Percentiles rank a stretch among this genome's conserved stretches.
Evolutionary conservation across 106 monocot species (phyloP).

Genomic region (Dendrobium officinale): DNA sequence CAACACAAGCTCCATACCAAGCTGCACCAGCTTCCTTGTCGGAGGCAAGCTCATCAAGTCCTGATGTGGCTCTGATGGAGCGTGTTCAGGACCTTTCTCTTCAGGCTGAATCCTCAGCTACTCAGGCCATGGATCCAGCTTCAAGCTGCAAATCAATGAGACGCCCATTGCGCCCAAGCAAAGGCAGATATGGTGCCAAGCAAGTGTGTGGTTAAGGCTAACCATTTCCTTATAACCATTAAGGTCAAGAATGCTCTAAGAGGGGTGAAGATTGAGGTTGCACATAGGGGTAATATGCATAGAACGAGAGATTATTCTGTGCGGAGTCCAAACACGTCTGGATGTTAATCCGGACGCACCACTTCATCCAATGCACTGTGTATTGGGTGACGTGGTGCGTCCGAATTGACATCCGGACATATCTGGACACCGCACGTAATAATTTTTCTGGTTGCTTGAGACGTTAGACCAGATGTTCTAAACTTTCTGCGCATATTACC

Average conservation of each 20-base stretch:
- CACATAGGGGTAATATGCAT: slow-evolving; percentile 59
- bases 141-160: slow-evolving; percentile 15
- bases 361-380: no score
- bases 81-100: slow-evolving; percentile 50
- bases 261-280: slow-evolving; percentile 68
- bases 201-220: no score
- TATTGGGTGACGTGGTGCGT: no score
- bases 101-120: slow-evolving; percentile 27
- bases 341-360: no score
- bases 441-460: slow-evolving; percentile 17
- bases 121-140: slow-evolving; percentile 25
- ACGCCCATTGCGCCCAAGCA: no score
- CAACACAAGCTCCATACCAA: slow-evolving; percentile 32
- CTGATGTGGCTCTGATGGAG: slow-evolving; percentile 17
- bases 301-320: not conserved
- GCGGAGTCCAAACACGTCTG: no score
- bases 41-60: slow-evolving; percentile 14
- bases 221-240: no score
- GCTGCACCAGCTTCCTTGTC: slow-evolving; percentile 8
- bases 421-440: no score
- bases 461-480: slow-evolving; percentile 51
- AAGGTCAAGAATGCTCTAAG: slow-evolving; percentile 72
- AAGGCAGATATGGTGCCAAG: no score
- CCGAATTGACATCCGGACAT: no score
- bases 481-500: slow-evolving; percentile 66